phyloP scores from a whole-genome alignment of 345 rosid species.

The Sisymbrium irio region DNA sequence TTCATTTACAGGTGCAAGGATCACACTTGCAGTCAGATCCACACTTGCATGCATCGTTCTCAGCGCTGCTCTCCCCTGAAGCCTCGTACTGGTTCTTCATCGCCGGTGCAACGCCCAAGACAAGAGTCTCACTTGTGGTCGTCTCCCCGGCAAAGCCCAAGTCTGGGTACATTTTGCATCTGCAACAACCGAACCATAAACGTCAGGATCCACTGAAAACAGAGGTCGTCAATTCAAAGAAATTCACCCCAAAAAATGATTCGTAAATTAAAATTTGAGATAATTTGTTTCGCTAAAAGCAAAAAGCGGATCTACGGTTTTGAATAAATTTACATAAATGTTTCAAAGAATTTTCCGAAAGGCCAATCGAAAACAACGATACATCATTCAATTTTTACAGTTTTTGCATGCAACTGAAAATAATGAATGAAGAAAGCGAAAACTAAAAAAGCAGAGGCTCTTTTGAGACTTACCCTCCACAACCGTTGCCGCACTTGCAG shows the following conservation, averaged over 20 bases:
- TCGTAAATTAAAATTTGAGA: background rate
- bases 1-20: constrained; percentile 85
- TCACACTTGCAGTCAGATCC: constrained; percentile 74
- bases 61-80: constrained; percentile 43
- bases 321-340: too few species aligned
- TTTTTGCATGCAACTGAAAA: background rate
- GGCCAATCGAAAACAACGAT: background rate
- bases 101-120: constrained; percentile 51
- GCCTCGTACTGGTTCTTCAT: constrained; percentile 48
- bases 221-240: background rate
- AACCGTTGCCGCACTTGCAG: constrained; percentile 63
- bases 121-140: constrained; percentile 44
- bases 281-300: too few species aligned
- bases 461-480: constrained; percentile 58
- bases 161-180: constrained; percentile 38
- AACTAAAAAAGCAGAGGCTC: background rate
- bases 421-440: background rate
- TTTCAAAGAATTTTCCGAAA: background rate
- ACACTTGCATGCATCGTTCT: constrained; percentile 87
- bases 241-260: background rate
- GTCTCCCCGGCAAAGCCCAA: constrained; percentile 43
- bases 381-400: background rate
- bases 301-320: too few species aligned
- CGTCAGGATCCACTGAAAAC: background rate
- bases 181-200: background rate